A percentile compares a stretch with the other conserved stretches of the same genome.
Conservation (phyloP, 2,329 filamentous ascomycete genomes). For the Aspergillus clavatus region DNA sequence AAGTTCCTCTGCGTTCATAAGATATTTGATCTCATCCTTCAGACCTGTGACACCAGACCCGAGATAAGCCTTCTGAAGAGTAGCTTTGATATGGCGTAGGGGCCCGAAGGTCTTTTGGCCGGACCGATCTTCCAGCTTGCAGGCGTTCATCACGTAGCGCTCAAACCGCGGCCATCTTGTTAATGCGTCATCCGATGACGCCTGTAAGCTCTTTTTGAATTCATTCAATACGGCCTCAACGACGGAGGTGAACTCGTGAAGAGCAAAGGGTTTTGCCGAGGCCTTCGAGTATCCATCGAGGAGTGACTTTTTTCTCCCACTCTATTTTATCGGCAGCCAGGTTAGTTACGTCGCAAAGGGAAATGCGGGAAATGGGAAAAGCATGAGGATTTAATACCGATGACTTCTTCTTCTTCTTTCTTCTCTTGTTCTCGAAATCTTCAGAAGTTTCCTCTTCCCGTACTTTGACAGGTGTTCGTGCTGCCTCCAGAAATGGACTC, state of each 20-base stretch:
- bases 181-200: conserved; percentile 12
- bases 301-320: conserved; percentile 2
- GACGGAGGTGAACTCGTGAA: conserved; percentile 24
- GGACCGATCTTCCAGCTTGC: conserved; percentile 21
- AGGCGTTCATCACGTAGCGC: conserved; percentile 29
- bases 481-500: conserved; percentile 23
- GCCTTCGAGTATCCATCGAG: neutral
- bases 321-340: neutral
- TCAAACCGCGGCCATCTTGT: conserved; percentile 29
- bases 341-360: neutral
- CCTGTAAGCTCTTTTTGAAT: conserved; percentile 16
- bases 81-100: conserved; percentile 22
- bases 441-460: conserved; percentile 11
- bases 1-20: conserved; percentile 63
- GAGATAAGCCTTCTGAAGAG: conserved; percentile 58
- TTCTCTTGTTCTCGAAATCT: conserved; percentile 1
- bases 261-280: conserved; percentile 4
- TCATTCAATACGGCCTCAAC: conserved; percentile 26
- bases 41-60: conserved; percentile 50
- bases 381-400: no score
- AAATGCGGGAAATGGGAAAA: no score
- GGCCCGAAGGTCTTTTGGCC: conserved; percentile 13
- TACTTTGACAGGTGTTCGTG: conserved; percentile 6
- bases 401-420: conserved; percentile 1
- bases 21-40: conserved; percentile 57